phyloP scores from a whole-genome alignment of 2,329 filamentous ascomycete species.

The Fusarium sp. region DNA sequence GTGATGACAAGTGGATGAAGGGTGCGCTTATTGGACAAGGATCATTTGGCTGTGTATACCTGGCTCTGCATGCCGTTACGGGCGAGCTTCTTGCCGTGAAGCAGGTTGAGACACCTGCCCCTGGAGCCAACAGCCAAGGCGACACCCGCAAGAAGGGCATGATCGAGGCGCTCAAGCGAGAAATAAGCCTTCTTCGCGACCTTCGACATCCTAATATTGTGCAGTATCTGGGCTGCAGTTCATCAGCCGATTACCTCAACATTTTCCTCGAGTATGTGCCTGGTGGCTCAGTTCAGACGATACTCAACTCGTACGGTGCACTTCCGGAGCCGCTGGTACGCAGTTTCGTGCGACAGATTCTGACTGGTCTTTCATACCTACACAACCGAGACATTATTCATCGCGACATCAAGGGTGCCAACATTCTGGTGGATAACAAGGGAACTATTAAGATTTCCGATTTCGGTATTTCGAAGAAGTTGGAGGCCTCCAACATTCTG shows the following conservation, averaged over 20 bases:
- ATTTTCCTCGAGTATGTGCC: slow-evolving; percentile 99
- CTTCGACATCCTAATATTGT: slow-evolving; percentile 98
- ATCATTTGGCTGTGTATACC: slow-evolving; percentile 95
- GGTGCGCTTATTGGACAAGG: slow-evolving; percentile 96
- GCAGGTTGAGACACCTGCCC: slow-evolving; percentile 91
- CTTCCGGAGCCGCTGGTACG: slow-evolving; percentile 93
- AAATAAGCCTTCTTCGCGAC: slow-evolving; percentile 94
- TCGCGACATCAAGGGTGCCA: slow-evolving; percentile 98
- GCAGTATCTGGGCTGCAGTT: slow-evolving; percentile 96
- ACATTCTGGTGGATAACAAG: slow-evolving; percentile 99
- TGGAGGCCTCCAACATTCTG: slow-evolving; percentile 90
- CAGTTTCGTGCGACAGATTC: slow-evolving; percentile 96
- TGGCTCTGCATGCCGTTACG: slow-evolving; percentile 94
- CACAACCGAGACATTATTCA: slow-evolving; percentile 97
- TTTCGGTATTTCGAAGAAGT: slow-evolving; percentile 98
- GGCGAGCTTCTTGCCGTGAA: slow-evolving; percentile 98
- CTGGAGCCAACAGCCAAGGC: slow-evolving; percentile 82
- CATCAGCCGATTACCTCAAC: slow-evolving; percentile 91
- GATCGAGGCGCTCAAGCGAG: slow-evolving; percentile 96
- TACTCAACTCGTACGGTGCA: slow-evolving; percentile 98
- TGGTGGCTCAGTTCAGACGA: slow-evolving; percentile 96
- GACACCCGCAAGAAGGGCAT: slow-evolving; percentile 97
- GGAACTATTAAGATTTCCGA: slow-evolving; percentile 99
- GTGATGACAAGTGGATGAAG: slow-evolving; percentile 99
- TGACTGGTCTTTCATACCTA: slow-evolving; percentile 92